Evolutionary conservation across 2,329 filamentous ascomycete genomes (phyloP).

Genomic region (Didymella keratinophila): DNA sequence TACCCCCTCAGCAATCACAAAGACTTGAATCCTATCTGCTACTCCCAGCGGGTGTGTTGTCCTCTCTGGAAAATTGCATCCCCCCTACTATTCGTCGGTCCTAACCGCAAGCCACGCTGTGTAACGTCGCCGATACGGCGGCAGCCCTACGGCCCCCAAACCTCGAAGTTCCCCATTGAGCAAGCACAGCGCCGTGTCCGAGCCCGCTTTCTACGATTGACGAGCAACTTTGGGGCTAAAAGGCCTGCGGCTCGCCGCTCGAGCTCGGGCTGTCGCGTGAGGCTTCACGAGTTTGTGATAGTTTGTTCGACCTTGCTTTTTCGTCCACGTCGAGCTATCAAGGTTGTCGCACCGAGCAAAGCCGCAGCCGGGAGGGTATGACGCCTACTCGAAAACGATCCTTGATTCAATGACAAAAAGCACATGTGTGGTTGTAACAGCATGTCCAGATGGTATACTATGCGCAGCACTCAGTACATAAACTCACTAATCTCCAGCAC

Average conservation of each 20-base stretch:
- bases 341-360: not conserved
- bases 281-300: not conserved
- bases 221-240: not conserved
- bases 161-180: not conserved
- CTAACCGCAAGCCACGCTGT: not conserved
- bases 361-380: not conserved
- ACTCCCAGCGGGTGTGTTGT: too few relatives aligned
- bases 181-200: not conserved
- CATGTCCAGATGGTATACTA: constrained; percentile 6
- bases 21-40: too few relatives aligned
- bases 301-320: not conserved
- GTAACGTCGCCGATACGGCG: not conserved
- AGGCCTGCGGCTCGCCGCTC: not conserved
- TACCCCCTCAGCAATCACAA: not conserved
- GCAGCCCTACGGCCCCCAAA: not conserved
- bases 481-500: constrained; percentile 74
- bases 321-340: not conserved
- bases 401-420: not conserved
- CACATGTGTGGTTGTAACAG: not conserved
- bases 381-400: not conserved
- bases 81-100: not conserved
- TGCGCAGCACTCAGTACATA: constrained; percentile 58
- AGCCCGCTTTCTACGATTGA: too few relatives aligned
- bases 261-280: not conserved
- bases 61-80: not conserved